phyloP scores from a whole-genome alignment of 352 stramenopile species.

The Achlya hypogyna region DNA sequence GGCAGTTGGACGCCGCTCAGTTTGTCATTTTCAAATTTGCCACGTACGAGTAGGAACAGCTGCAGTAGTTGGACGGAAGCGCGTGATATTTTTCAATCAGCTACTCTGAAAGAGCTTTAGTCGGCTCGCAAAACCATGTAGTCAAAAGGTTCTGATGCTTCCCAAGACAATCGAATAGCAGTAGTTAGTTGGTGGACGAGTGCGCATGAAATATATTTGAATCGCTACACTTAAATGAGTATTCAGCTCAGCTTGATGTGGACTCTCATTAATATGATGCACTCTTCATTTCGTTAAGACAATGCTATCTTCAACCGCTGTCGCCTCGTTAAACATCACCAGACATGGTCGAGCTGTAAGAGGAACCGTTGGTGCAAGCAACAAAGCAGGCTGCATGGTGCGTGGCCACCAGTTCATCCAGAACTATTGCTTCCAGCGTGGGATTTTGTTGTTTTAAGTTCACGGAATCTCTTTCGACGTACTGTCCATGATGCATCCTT shows the following conservation, averaged over 20 bases:
- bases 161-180: not conserved
- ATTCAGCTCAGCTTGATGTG: slow-evolving; percentile 14
- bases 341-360: no score
- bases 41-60: not conserved
- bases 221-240: slow-evolving; percentile 22
- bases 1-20: not conserved
- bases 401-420: no score
- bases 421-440: no score
- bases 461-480: no score
- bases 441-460: no score
- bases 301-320: no score
- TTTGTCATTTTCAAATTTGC: slow-evolving; percentile 1
- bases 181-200: not conserved
- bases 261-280: slow-evolving; percentile 18
- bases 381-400: no score
- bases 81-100: slow-evolving; percentile 21
- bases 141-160: slow-evolving; percentile 21
- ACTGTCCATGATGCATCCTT: no score
- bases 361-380: no score
- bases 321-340: no score
- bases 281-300: no score
- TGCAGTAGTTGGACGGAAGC: slow-evolving; percentile 4
- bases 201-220: slow-evolving; percentile 19
- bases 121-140: slow-evolving; percentile 21
- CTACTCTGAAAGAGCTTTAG: slow-evolving; percentile 23